Evolutionary conservation across 2,329 filamentous ascomycete genomes (phyloP).

Genomic region (Colletotrichum spinosum): DNA sequence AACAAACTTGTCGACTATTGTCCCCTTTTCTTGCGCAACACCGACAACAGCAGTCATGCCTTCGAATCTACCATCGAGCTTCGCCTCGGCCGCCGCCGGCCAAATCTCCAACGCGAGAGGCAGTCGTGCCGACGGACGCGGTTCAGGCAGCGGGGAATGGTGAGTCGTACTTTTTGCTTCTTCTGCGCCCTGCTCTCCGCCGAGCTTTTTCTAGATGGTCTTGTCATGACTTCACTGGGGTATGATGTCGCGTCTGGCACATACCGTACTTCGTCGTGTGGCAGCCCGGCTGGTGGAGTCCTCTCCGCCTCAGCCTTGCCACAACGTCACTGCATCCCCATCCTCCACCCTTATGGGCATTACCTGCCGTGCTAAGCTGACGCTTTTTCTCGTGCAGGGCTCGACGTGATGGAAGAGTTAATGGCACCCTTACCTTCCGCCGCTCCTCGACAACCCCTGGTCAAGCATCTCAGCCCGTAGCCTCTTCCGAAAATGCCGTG

Average conservation of each 20-base stretch:
- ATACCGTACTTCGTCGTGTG: background rate
- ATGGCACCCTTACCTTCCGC: constrained; percentile 74
- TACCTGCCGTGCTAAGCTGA: constrained; percentile 10
- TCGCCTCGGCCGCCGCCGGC: constrained; percentile 85
- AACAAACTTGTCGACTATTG: background rate
- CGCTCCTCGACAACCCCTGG: constrained; percentile 70
- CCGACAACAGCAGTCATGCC: constrained; percentile 61
- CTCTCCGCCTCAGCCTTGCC: constrained; percentile 16
- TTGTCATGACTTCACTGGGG: background rate
- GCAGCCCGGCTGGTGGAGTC: background rate
- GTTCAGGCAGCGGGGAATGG: constrained; percentile 76
- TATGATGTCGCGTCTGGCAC: too few relatives aligned
- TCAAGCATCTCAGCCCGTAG: constrained; percentile 52
- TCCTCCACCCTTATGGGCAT: background rate
- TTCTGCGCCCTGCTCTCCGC: background rate
- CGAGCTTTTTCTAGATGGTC: background rate
- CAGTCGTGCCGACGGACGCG: constrained; percentile 69
- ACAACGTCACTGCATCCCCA: constrained; percentile 12
- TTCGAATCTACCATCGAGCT: constrained; percentile 83
- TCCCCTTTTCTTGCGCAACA: constrained; percentile 31
- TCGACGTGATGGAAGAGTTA: constrained; percentile 68
- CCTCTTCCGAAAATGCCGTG: constrained; percentile 50
- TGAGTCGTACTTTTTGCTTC: constrained; percentile 57
- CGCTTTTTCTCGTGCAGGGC: constrained; percentile 55
- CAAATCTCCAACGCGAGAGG: constrained; percentile 72